These are phyloP conservation scores for Leptomonas pyrrhocoris DNA, from an alignment of 208 protist genomes.

Conservation along the genomic window DNA sequence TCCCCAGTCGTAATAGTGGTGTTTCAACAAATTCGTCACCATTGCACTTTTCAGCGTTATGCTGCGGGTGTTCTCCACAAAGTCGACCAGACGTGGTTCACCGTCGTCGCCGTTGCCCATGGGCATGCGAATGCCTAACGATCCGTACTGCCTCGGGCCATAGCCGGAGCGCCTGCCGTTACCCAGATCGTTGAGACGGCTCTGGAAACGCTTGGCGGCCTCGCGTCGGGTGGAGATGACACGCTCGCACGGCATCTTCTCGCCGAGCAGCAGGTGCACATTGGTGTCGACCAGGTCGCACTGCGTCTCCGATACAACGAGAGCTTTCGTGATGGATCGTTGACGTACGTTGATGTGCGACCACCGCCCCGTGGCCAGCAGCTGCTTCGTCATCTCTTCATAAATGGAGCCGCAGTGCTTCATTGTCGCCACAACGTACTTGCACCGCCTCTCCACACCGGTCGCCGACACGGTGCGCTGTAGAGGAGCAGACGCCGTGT, in stretches of 20 bases:
- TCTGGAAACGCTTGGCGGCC: slow-evolving; percentile 42
- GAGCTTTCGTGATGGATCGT: slow-evolving; percentile 34
- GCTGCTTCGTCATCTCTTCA: slow-evolving; percentile 73
- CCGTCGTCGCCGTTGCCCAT: slow-evolving; percentile 62
- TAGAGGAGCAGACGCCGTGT: slow-evolving; percentile 15
- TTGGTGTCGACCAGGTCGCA: slow-evolving; percentile 41
- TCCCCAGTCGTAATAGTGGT: slow-evolving; percentile 64
- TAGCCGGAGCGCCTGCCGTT: slow-evolving; percentile 6
- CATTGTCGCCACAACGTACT: slow-evolving; percentile 67
- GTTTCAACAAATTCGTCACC: slow-evolving; percentile 73
- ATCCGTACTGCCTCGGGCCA: background rate
- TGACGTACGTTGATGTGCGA: slow-evolving; percentile 37
- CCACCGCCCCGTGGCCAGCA: slow-evolving; percentile 61
- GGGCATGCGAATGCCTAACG: slow-evolving; percentile 38
- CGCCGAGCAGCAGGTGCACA: slow-evolving; percentile 67
- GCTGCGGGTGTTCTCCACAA: slow-evolving; percentile 67
- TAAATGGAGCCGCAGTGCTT: slow-evolving; percentile 72
- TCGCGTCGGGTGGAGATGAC: slow-evolving; percentile 57
- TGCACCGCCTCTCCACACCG: slow-evolving; percentile 28
- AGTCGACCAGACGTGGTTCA: slow-evolving; percentile 60
- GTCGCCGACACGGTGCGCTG: slow-evolving; percentile 14
- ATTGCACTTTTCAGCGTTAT: slow-evolving; percentile 84
- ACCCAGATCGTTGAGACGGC: background rate
- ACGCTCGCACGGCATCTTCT: slow-evolving; percentile 68
- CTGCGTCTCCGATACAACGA: slow-evolving; percentile 39